These are phyloP conservation scores for Colletotrichum gigasporum DNA, from an alignment of 2,329 filamentous ascomycete genomes.

Conservation along the genomic window DNA sequence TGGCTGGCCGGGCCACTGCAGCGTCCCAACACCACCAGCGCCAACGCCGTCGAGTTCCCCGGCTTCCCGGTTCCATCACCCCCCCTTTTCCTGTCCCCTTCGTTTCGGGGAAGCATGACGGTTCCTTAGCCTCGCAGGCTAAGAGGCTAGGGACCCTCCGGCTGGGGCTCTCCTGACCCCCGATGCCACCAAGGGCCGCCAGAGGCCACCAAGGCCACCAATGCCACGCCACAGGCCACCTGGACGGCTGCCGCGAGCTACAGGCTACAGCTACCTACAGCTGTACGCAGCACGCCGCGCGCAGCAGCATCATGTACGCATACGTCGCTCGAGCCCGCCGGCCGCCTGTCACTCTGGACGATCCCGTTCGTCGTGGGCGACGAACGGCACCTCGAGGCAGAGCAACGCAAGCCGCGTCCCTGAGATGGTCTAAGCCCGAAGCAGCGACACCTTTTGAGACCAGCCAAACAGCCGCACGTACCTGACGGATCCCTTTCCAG, in stretches of 20 bases:
- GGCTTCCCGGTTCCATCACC: constrained; percentile 24
- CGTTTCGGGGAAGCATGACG: constrained; percentile 31
- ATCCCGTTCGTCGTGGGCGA: constrained; percentile 17
- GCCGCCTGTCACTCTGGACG: constrained; percentile 26
- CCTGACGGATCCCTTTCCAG: neutral
- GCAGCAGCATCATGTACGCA: neutral
- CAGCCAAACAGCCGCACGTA: constrained; percentile 3
- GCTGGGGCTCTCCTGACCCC: constrained; percentile 24
- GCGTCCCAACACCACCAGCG: neutral
- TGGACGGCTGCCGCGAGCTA: constrained; percentile 11
- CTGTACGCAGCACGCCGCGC: neutral
- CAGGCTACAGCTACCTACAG: too few relatives aligned
- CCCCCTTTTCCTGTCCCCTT: constrained; percentile 23
- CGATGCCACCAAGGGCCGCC: constrained; percentile 6
- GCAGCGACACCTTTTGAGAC: neutral
- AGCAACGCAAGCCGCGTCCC: neutral
- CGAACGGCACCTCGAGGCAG: neutral
- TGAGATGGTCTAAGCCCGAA: constrained; percentile 15
- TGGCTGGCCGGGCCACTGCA: neutral
- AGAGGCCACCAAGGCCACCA: constrained; percentile 17
- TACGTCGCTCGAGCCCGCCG: constrained; percentile 2
- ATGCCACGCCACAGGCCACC: constrained; percentile 16
- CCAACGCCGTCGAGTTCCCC: constrained; percentile 16
- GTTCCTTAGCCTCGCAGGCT: constrained; percentile 21
- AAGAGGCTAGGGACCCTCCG: constrained; percentile 21